Conservation (phyloP, 1,139 yeast genomes). For the Geotrichum restrictum region DNA sequence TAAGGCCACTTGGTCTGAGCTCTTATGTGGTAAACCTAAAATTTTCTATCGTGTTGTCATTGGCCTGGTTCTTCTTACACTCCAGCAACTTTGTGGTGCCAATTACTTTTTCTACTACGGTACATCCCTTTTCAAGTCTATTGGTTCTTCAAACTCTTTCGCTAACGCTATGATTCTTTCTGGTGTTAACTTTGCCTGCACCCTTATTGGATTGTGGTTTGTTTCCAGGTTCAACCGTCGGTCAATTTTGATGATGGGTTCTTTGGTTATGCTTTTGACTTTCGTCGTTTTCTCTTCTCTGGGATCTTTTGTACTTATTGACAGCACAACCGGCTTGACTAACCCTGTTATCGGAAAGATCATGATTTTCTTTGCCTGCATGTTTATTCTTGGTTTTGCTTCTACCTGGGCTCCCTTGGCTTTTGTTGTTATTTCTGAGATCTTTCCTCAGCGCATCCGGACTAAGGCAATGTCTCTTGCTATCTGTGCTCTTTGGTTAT, state of each 20-base stretch:
- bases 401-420: constrained; percentile 86
- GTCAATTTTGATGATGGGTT: constrained; percentile 58
- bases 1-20: constrained; percentile 63
- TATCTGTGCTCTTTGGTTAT: constrained; percentile 36
- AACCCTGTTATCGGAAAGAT: constrained; percentile 58
- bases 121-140: constrained; percentile 70
- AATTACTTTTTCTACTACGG: constrained; percentile 82
- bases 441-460: constrained; percentile 74
- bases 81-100: constrained; percentile 78
- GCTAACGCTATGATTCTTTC: constrained; percentile 74
- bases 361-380: constrained; percentile 72
- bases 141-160: constrained; percentile 61
- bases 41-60: constrained; percentile 59
- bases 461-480: constrained; percentile 68
- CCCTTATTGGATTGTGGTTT: constrained; percentile 61
- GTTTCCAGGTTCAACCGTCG: constrained; percentile 74
- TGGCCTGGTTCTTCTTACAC: constrained; percentile 62
- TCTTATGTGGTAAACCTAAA: constrained; percentile 63
- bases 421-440: constrained; percentile 73
- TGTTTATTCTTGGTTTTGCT: constrained; percentile 79
- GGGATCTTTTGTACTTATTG: constrained; percentile 45
- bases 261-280: constrained; percentile 60
- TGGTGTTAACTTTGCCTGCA: constrained; percentile 71
- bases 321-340: neutral
- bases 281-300: constrained; percentile 64